phyloP scores from a whole-genome alignment of 2,329 filamentous ascomycete species.

The Leptosphaerulina australis region DNA sequence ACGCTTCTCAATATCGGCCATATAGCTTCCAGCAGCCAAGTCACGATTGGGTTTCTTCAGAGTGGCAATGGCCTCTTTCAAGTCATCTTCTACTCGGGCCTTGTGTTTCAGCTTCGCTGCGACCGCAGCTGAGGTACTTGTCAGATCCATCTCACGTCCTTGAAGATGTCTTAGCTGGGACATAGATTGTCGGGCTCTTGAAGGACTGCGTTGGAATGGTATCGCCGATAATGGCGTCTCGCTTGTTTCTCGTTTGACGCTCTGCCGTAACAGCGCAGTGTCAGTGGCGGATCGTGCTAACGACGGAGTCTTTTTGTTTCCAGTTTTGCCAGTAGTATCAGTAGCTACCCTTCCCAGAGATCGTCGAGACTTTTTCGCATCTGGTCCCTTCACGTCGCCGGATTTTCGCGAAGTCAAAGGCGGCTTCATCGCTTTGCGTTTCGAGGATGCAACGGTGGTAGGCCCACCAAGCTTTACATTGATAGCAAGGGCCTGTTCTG shows the following conservation, averaged over 20 bases:
- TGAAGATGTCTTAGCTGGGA: constrained; percentile 54
- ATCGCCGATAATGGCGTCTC: constrained; percentile 62
- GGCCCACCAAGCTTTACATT: constrained; percentile 80
- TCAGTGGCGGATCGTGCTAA: constrained; percentile 72
- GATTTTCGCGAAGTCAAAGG: constrained; percentile 45
- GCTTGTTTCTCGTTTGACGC: constrained; percentile 71
- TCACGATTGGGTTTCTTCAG: constrained; percentile 77
- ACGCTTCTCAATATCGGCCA: constrained; percentile 70
- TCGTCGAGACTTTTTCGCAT: constrained; percentile 52
- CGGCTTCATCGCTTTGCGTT: constrained; percentile 54
- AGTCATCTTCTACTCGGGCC: constrained; percentile 69
- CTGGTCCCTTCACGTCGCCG: constrained; percentile 47
- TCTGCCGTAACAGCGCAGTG: constrained; percentile 59
- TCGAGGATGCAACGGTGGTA: constrained; percentile 63
- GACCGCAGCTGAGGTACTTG: constrained; percentile 58
- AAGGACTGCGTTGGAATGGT: constrained; percentile 56
- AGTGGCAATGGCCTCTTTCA: constrained; percentile 74
- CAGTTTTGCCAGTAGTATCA: constrained; percentile 59
- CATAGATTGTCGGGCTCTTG: constrained; percentile 43
- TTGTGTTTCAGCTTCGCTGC: constrained; percentile 68
- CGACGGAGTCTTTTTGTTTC: constrained; percentile 63
- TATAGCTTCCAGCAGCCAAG: constrained; percentile 69
- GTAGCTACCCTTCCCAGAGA: constrained; percentile 68
- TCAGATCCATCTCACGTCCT: constrained; percentile 61
- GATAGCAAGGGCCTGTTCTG: constrained; percentile 70